Evolutionary conservation across 768 basidiomycete species (phyloP).

Genomic region (Serendipita sp.): DNA sequence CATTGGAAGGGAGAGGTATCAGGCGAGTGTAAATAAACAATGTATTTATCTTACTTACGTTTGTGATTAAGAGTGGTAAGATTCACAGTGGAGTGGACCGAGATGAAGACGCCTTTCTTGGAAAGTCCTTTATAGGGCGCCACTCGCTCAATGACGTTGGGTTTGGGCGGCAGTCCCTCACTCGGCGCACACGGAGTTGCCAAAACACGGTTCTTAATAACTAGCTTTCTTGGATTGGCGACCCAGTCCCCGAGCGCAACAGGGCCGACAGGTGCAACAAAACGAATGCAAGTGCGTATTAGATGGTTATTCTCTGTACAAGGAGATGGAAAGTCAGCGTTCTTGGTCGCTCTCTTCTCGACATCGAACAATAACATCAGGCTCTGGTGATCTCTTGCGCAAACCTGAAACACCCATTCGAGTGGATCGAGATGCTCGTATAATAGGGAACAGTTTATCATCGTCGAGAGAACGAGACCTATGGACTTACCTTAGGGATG

Average conservation of each 20-base stretch:
- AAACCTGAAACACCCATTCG: neutral
- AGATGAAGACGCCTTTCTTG: neutral
- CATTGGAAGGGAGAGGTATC: neutral
- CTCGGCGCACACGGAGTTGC: too few species aligned
- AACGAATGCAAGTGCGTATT: too few species aligned
- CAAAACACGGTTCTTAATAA: too few species aligned
- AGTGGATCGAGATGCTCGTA: neutral
- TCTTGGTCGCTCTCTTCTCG: neutral
- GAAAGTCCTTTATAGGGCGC: neutral
- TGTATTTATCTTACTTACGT: too few species aligned
- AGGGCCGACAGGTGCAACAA: too few species aligned
- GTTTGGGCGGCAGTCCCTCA: neutral
- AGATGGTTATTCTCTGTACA: too few species aligned
- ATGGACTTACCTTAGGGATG: too few species aligned
- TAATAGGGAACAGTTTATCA: conserved; percentile 7
- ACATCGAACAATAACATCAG: neutral
- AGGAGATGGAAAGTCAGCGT: neutral
- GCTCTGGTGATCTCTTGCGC: conserved; percentile 1
- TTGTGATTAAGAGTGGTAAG: too few species aligned
- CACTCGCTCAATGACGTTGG: neutral
- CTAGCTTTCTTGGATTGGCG: too few species aligned
- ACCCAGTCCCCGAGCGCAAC: too few species aligned
- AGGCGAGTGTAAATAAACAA: too few species aligned
- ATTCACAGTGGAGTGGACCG: neutral
- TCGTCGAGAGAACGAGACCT: neutral